phyloP scores from a whole-genome alignment of 345 rosid genomes.

The Rhodomyrtus tomentosa region DNA sequence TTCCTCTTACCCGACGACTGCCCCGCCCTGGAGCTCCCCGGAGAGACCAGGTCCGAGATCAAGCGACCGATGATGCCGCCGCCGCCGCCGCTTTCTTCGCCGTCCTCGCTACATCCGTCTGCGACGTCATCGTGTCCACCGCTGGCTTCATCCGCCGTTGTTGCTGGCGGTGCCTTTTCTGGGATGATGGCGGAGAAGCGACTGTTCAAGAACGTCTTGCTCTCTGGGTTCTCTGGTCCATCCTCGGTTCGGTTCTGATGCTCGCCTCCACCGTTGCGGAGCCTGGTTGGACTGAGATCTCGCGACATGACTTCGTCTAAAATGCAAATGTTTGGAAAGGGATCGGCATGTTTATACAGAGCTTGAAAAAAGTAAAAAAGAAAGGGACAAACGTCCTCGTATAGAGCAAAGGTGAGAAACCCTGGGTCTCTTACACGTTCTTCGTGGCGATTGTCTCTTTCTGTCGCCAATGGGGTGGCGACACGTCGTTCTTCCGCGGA shows the following conservation, averaged over 20 bases:
- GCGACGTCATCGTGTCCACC: background rate
- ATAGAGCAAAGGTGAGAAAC: background rate
- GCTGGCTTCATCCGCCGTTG: background rate
- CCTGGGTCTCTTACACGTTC: background rate
- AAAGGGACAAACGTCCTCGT: background rate
- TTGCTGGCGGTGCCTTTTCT: background rate
- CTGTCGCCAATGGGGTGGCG: background rate
- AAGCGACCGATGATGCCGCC: constrained; percentile 4
- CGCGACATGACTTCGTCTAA: background rate
- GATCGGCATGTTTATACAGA: background rate
- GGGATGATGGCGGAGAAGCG: background rate
- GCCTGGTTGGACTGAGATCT: background rate
- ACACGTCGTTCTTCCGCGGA: background rate
- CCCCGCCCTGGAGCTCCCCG: background rate
- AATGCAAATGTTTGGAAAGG: background rate
- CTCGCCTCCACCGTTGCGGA: background rate
- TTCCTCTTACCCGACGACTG: background rate
- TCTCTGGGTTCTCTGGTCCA: constrained; percentile 2
- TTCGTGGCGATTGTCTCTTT: background rate
- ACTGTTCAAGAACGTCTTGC: background rate
- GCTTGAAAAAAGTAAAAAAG: background rate
- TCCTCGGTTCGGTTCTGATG: background rate
- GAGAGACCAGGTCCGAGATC: constrained; percentile 13
- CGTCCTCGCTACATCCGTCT: background rate
- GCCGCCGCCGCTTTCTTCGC: background rate